phyloP scores from a whole-genome alignment of 345 rosid genomes.

The Theobroma cacao region DNA sequence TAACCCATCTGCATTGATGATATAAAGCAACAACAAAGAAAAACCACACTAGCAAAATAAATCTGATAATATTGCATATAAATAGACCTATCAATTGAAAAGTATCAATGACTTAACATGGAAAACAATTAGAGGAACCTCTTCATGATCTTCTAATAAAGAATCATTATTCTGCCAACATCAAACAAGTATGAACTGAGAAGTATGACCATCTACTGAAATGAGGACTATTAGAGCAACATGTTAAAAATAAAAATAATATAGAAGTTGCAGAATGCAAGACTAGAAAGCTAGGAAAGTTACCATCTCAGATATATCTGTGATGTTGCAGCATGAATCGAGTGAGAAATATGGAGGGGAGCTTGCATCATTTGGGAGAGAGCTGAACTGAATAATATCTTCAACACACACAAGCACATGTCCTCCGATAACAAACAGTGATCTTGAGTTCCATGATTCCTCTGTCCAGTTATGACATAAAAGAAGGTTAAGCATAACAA shows the following conservation, averaged over 20 bases:
- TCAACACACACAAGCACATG: constrained; percentile 68
- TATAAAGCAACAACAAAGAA: neutral
- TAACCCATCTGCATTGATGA: neutral
- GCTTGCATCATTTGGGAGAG: constrained; percentile 36
- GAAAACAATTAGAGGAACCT: neutral
- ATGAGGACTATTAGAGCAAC: neutral
- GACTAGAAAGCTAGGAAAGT: neutral
- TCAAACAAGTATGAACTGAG: neutral
- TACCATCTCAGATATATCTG: constrained; percentile 66
- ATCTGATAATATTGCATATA: neutral
- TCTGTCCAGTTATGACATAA: constrained; percentile 41
- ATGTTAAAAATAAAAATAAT: neutral
- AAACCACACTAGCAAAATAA: neutral
- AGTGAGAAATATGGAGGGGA: constrained; percentile 58
- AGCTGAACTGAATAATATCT: constrained; percentile 66
- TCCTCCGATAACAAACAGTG: constrained; percentile 66
- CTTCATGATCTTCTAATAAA: neutral
- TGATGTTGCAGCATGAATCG: constrained; percentile 56
- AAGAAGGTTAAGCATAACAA: neutral
- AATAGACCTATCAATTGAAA: neutral
- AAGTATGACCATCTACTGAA: neutral
- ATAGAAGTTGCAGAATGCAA: constrained; percentile 1
- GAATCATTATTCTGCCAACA: neutral
- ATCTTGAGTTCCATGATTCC: constrained; percentile 65
- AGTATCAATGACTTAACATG: neutral